These are phyloP conservation scores for Boletus reticulatus DNA, from an alignment of 768 basidiomycete species.

Conservation along the genomic window DNA sequence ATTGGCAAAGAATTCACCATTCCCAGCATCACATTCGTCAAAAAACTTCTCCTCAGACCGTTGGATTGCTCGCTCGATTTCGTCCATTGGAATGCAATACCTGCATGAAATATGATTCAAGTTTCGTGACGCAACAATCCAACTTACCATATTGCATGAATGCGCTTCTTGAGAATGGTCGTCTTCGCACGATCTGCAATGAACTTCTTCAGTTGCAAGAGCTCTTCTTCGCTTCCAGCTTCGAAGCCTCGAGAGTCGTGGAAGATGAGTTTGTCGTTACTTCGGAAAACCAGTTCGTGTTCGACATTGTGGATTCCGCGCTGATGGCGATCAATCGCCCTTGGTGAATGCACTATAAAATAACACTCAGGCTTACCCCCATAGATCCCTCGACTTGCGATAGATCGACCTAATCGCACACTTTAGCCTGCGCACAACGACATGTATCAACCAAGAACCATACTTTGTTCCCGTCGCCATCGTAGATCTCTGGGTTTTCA, in stretches of 20 bases:
- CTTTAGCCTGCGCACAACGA: neutral
- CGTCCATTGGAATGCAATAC: conserved; percentile 9
- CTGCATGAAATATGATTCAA: neutral
- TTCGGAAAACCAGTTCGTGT: conserved; percentile 2
- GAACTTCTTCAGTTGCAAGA: neutral
- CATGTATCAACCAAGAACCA: neutral
- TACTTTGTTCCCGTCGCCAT: conserved; percentile 1
- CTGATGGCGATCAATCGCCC: neutral
- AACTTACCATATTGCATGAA: conserved; percentile 2
- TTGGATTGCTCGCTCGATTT: neutral
- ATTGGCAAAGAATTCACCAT: neutral
- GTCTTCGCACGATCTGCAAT: neutral
- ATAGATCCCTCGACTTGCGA: neutral
- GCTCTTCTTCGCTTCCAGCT: neutral
- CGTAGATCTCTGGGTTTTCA: conserved; percentile 6
- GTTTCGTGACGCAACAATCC: neutral
- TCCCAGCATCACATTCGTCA: neutral
- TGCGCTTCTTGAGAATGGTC: neutral
- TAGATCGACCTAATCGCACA: neutral
- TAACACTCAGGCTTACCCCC: neutral
- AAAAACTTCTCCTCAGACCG: conserved; percentile 1
- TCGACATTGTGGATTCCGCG: neutral
- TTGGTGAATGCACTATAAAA: neutral
- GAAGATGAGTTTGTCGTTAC: conserved; percentile 2
- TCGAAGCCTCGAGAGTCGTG: neutral